Percentiles rank a stretch among this genome's conserved stretches.
These are phyloP conservation scores for Cerioporus squamosus DNA, from an alignment of 1,284 basidiomycete genomes.

Conservation along the genomic window DNA sequence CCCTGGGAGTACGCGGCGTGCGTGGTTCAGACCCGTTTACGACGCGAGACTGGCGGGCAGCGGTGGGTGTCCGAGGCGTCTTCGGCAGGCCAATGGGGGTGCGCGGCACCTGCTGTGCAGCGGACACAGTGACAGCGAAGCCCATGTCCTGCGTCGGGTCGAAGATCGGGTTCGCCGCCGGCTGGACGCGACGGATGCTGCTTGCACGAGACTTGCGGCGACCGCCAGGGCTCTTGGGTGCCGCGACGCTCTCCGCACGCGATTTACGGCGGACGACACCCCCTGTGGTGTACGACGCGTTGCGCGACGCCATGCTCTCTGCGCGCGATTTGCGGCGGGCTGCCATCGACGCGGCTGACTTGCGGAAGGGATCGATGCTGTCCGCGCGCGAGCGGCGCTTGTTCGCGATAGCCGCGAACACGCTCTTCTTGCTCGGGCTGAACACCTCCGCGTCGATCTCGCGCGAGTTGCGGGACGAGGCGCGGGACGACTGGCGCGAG, in stretches of 20 bases:
- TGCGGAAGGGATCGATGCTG: slow-evolving; percentile 26
- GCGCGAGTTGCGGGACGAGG: slow-evolving; percentile 21
- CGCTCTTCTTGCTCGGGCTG: slow-evolving; percentile 6
- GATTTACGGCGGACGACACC: slow-evolving; percentile 14
- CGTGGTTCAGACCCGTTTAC: neutral
- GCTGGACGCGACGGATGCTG: slow-evolving; percentile 1
- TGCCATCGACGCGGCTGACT: slow-evolving; percentile 9
- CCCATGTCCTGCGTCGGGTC: neutral
- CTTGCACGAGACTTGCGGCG: slow-evolving; percentile 1
- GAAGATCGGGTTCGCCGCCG: neutral
- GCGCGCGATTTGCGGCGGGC: slow-evolving; percentile 18
- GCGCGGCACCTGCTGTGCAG: neutral
- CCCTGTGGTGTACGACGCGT: neutral
- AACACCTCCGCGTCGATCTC: slow-evolving; percentile 2
- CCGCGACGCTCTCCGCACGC: neutral
- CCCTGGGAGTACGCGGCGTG: neutral
- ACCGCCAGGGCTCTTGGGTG: neutral
- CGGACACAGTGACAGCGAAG: slow-evolving; percentile 11
- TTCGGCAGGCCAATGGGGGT: slow-evolving; percentile 7
- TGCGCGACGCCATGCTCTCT: slow-evolving; percentile 6
- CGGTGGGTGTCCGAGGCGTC: slow-evolving; percentile 18
- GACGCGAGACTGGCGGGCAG: slow-evolving; percentile 12
- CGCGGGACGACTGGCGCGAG: slow-evolving; percentile 22
- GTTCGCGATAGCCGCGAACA: neutral
- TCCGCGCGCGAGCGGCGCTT: slow-evolving; percentile 25